Evolutionary conservation across 2,329 filamentous ascomycete genomes (phyloP), one percentile per base, ranked within the genome.

Genomic region (Paramyrothecium roridum): DNA sequence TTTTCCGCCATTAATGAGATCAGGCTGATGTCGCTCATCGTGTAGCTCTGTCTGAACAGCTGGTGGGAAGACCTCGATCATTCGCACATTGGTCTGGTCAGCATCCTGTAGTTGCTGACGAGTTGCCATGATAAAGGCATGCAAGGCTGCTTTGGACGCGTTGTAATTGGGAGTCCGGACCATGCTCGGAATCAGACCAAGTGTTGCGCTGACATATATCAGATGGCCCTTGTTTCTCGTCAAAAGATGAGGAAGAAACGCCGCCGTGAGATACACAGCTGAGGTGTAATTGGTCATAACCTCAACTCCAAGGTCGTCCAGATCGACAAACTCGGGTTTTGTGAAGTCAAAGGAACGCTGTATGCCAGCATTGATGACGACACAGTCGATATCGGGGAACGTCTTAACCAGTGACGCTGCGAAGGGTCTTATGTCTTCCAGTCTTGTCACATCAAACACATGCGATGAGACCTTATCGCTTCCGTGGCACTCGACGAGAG

Each of bases 341-440:
- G 57, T 34, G 58, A 67, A 54, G 63, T 71, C 43, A 62, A 80
- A 67, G 1, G 63, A 64, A 26, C 72, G 70, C 63, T 87, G 82
- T 33, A 82, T 73, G 10, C 82, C 83, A 0, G 83, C 78, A 63
- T 85, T 86, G 52, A 86, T 69, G 54, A 87, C 67, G 23, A 87
- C 64, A 59, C 76, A 78, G 67, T 85, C 61, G 19, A 65, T 37
- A 54, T 63, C 64, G 1, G 63, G 61, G 34, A 64, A 52, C 1
- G 56, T 56, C 21, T 43, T 34, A 1, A 30, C 53, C 4, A 67
- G 53, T 3, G 50, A 47, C 6, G 58, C 33, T 19, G 65, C 61
- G 37, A 67, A 65, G 13, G 17, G 17, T 11, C 56, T 53, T 12
- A 67, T 76, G 3, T 69, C 63, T 1, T 66, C 63, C 0, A 78